phyloP scores from a whole-genome alignment of 257 asterid species.

The Ocimum tenuiflorum region DNA sequence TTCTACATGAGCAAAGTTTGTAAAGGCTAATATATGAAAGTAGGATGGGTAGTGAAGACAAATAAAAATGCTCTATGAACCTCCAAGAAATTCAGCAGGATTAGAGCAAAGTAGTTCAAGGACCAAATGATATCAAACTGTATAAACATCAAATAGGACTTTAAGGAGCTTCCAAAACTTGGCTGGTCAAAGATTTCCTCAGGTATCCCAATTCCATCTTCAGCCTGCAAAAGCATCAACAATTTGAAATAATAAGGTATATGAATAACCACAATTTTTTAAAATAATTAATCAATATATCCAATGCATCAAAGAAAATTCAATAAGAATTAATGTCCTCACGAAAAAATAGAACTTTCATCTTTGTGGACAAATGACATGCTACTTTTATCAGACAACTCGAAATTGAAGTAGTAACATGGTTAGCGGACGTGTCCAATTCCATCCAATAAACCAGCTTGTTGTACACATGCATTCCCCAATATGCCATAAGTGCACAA shows the following conservation, averaged over 20 bases:
- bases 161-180: slow-evolving; percentile 60
- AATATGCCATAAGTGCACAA: neutral
- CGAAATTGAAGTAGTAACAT: neutral
- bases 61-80: slow-evolving; percentile 27
- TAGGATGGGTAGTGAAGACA: slow-evolving; percentile 16
- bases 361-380: neutral
- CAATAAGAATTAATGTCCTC: too few species aligned
- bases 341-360: neutral
- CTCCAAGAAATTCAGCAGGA: slow-evolving; percentile 76
- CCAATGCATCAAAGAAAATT: neutral
- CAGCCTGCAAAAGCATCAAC: slow-evolving; percentile 61
- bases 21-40: slow-evolving; percentile 7
- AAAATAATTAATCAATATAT: neutral
- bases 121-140: slow-evolving; percentile 86
- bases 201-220: slow-evolving; percentile 94
- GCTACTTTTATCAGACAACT: neutral
- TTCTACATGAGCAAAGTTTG: slow-evolving; percentile 16
- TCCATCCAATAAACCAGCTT: neutral
- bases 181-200: slow-evolving; percentile 88
- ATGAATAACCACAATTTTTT: neutral
- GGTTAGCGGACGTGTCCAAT: neutral
- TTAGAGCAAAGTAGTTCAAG: slow-evolving; percentile 74
- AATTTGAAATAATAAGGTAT: neutral
- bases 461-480: neutral
- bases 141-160: slow-evolving; percentile 59